phyloP scores from a whole-genome alignment of 345 rosid genomes.

The Rhodamnia argentea region DNA sequence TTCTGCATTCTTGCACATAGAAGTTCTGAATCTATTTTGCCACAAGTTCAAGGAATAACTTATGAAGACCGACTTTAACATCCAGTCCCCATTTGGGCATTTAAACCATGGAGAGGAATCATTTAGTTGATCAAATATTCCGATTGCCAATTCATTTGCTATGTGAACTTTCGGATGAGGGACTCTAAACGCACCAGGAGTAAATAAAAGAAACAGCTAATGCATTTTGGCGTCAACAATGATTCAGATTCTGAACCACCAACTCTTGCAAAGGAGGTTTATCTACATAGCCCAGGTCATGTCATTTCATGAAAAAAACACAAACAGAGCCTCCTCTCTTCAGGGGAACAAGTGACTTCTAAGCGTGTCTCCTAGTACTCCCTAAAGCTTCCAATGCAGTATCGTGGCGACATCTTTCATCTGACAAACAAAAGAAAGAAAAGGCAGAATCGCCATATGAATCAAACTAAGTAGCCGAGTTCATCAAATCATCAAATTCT shows the following conservation, averaged over 20 bases:
- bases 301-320: not conserved
- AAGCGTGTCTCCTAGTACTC: slow-evolving; percentile 19
- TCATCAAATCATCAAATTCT: not conserved
- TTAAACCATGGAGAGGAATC: not conserved
- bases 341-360: slow-evolving; percentile 14
- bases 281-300: slow-evolving; percentile 16
- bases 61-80: not conserved
- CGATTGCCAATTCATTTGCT: not conserved
- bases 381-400: slow-evolving; percentile 92
- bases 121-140: not conserved
- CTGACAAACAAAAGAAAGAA: slow-evolving; percentile 36
- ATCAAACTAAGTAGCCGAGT: slow-evolving; percentile 3
- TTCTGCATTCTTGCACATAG: not conserved
- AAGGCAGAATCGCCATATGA: slow-evolving; percentile 25
- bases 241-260: not conserved
- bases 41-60: not conserved
- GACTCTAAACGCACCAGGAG: not conserved
- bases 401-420: slow-evolving; percentile 99
- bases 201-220: not conserved
- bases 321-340: slow-evolving; percentile 15
- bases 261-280: not conserved
- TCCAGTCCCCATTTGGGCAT: not conserved
- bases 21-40: not conserved
- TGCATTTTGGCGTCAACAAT: not conserved
- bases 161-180: not conserved